These are phyloP conservation scores for Schwanniomyces etchellsii DNA, from an alignment of 1,139 yeast species.

Conservation along the genomic window DNA sequence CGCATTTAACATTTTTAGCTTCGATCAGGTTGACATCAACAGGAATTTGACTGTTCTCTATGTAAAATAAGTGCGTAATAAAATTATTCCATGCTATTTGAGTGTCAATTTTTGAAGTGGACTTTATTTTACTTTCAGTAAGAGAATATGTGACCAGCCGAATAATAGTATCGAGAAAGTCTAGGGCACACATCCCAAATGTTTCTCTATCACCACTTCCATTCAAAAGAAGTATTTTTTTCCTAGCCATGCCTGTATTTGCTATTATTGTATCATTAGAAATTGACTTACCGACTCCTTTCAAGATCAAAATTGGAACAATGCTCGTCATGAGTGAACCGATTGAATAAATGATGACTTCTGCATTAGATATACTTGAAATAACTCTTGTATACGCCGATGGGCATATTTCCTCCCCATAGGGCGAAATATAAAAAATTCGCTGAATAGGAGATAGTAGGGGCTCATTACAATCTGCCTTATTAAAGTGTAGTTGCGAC, in stretches of 20 bases:
- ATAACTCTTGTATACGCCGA: conserved; percentile 63
- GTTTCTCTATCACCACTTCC: conserved; percentile 79
- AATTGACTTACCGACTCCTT: conserved; percentile 65
- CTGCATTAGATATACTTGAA: conserved; percentile 44
- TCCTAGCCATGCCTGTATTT: conserved; percentile 15
- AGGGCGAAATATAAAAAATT: conserved; percentile 78
- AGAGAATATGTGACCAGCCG: conserved; percentile 43
- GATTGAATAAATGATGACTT: conserved; percentile 67
- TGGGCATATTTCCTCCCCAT: conserved; percentile 85
- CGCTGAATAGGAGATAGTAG: conserved; percentile 71
- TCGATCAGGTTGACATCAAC: conserved; percentile 40
- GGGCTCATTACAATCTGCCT: conserved; percentile 48
- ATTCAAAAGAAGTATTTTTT: conserved; percentile 57
- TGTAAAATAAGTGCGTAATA: conserved; percentile 53
- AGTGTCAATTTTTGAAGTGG: conserved; percentile 5
- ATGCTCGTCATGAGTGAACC: conserved; percentile 88
- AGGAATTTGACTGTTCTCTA: conserved; percentile 39
- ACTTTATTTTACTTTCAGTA: conserved; percentile 9
- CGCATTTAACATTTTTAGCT: conserved; percentile 40
- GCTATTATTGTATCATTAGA: conserved; percentile 29
- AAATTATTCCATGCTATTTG: conserved; percentile 32
- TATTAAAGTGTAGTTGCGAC: conserved; percentile 70
- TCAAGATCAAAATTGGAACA: conserved; percentile 67
- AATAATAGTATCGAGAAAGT: conserved; percentile 50
- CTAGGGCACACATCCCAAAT: conserved; percentile 54